Base-by-base conservation (phyloP, 139 green algal genomes). In the Micromonas commoda region DNA sequence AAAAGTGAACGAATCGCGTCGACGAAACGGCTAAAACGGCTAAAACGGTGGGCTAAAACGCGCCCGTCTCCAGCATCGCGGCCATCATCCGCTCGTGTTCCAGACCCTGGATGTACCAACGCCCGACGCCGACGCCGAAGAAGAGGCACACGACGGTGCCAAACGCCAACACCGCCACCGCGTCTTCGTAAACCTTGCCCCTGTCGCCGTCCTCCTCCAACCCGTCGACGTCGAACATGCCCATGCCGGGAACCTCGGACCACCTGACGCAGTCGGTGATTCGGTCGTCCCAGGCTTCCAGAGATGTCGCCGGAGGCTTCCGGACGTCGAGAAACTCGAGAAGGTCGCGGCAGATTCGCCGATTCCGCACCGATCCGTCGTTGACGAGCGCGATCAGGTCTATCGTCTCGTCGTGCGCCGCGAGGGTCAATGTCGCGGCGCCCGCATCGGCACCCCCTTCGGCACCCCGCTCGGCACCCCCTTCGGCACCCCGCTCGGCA, bases 281-380 rank as follows among this genome's bases (percentile, higher is more conserved):
- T 0, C 28, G 26, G 3, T 26, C 0, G 5, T 75, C 68, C 37
- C 38, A 75, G 21, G 1, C 0, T 32, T 75, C 38, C 37, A 63
- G 21, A 19, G 37, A 60, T 4, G 53, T 64, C 4, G n/a, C 35
- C 1, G 38, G 37, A 1, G 68, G 68, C 29, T 75, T 75, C 3
- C 68, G 37, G 6, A 24, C 38, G 37, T 75, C 68, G 37, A 75
- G 37, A 63, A 53, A 75, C 4, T 75, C 68, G 21, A 75, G 29
- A 0, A 75, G 23, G 38, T 75, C 68, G 35, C 68, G 1, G 0
- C 1, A 1, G 3, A 75, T 32, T 1, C 68, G 37, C 32, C 61
- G 60, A 24, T 75, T 75, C 33, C 68, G 16, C 3, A 75, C 68
- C 5, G n/a, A 13, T 26, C 38, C 38, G 3, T 35, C 21, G 37